Conservation (phyloP, 306 rosid species). For the Oxytropis ochrocephala region DNA sequence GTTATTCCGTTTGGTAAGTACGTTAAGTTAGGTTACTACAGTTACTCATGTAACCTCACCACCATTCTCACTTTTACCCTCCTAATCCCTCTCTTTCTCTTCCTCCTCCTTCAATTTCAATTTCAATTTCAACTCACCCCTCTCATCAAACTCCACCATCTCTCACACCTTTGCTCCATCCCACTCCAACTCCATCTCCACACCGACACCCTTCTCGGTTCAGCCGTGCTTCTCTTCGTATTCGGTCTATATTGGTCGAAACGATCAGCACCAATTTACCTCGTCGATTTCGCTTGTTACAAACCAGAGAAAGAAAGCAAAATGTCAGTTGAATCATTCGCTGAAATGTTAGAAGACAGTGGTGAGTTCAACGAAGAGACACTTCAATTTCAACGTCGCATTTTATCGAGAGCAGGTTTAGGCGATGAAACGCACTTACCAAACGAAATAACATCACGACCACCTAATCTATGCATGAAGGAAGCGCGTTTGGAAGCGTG, state of each 20-base stretch:
- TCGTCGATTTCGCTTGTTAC: conserved; percentile 76
- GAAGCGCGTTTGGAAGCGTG: conserved; percentile 79
- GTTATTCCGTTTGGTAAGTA: conserved; percentile 59
- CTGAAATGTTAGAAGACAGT: conserved; percentile 47
- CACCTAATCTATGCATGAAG: conserved; percentile 47
- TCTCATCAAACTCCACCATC: conserved; percentile 26
- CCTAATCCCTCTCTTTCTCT: conserved; percentile 39
- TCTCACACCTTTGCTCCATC: conserved; percentile 36
- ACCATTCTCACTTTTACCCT: conserved; percentile 40
- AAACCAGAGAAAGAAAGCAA: conserved; percentile 59
- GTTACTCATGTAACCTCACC: conserved; percentile 65
- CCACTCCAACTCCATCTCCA: conserved; percentile 44
- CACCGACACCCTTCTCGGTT: conserved; percentile 34
- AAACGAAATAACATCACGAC: conserved; percentile 41
- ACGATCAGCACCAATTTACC: conserved; percentile 51
- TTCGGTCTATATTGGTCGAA: conserved; percentile 46
- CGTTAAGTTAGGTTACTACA: conserved; percentile 72
- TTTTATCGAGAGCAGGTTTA: conserved; percentile 57
- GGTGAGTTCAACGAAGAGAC: conserved; percentile 50
- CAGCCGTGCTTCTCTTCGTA: conserved; percentile 30
- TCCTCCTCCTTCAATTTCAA: conserved; percentile 32
- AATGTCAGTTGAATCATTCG: conserved; percentile 40
- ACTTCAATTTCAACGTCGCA: conserved; percentile 35
- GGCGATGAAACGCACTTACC: conserved; percentile 71
- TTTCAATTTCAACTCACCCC: conserved; percentile 34